phyloP scores from a whole-genome alignment of 148 eudicot species.

The Mesembryanthemum crystallinum region DNA sequence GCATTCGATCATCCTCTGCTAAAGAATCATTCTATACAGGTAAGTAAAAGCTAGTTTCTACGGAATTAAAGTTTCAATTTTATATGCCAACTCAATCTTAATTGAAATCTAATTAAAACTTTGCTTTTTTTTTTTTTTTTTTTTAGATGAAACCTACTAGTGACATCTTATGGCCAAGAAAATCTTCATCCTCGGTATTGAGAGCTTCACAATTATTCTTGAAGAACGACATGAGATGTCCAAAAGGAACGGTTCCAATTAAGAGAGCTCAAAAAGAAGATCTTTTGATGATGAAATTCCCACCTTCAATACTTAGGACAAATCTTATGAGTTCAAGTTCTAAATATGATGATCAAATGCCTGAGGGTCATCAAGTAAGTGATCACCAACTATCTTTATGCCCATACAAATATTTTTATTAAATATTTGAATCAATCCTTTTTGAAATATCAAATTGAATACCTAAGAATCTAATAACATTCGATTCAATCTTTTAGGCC shows the following conservation, averaged over 20 bases:
- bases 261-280: conserved; percentile 19
- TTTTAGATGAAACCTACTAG: conserved; percentile 21
- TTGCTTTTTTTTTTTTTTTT: not conserved
- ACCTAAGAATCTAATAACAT: too few species aligned
- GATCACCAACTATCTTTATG: conserved; percentile 4
- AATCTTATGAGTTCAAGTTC: not conserved
- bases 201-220: not conserved
- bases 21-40: conserved; percentile 30
- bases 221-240: conserved; percentile 17
- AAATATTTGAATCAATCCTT: too few species aligned
- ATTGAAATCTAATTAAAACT: not conserved
- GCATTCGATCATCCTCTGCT: conserved; percentile 27
- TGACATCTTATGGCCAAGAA: not conserved
- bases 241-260: conserved; percentile 20
- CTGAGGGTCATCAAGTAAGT: conserved; percentile 13
- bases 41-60: not conserved
- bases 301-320: not conserved
- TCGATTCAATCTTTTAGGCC: too few species aligned
- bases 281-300: not conserved
- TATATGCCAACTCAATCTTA: not conserved
- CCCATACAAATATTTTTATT: not conserved
- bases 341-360: not conserved
- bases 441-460: too few species aligned
- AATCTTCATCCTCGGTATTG: not conserved
- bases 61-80: too few species aligned